phyloP scores from a whole-genome alignment of 129 eudicot species.

The Lonicera japonica region DNA sequence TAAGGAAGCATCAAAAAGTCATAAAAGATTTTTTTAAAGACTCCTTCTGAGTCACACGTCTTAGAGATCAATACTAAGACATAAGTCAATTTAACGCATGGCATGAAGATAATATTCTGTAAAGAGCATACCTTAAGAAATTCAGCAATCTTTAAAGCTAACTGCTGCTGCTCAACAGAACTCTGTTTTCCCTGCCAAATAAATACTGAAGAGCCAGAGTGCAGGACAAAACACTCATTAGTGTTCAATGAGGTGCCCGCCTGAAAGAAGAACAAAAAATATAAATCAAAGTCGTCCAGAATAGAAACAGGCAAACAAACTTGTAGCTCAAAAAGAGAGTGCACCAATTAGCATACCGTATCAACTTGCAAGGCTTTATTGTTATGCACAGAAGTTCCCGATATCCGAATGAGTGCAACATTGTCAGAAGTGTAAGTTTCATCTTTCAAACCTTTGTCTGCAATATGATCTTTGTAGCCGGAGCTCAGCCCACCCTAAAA shows the following conservation, averaged over 20 bases:
- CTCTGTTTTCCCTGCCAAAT: constrained; percentile 92
- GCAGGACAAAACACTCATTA: constrained; percentile 80
- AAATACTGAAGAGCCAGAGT: constrained; percentile 82
- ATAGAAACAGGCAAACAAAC: neutral
- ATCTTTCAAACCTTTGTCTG: constrained; percentile 94
- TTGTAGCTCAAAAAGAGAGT: neutral
- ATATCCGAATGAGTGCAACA: constrained; percentile 80
- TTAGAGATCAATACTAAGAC: neutral
- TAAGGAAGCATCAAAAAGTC: neutral
- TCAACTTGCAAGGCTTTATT: constrained; percentile 93
- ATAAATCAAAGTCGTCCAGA: neutral
- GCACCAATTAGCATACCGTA: constrained; percentile 48
- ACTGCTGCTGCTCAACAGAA: constrained; percentile 75
- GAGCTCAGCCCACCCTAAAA: constrained; percentile 91
- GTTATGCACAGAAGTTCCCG: constrained; percentile 87
- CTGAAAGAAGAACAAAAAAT: constrained; percentile 29
- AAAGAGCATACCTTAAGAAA: constrained; percentile 63
- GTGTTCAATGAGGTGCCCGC: constrained; percentile 80
- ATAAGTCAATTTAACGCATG: neutral
- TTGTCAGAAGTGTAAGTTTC: constrained; percentile 80
- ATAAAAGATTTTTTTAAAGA: neutral
- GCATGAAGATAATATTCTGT: neutral
- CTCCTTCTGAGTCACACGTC: neutral
- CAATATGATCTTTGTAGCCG: constrained; percentile 78
- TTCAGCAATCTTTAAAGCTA: constrained; percentile 82